These are phyloP conservation scores for Fusarium sp. DNA, from an alignment of 2,329 filamentous ascomycete genomes.

Conservation along the genomic window DNA sequence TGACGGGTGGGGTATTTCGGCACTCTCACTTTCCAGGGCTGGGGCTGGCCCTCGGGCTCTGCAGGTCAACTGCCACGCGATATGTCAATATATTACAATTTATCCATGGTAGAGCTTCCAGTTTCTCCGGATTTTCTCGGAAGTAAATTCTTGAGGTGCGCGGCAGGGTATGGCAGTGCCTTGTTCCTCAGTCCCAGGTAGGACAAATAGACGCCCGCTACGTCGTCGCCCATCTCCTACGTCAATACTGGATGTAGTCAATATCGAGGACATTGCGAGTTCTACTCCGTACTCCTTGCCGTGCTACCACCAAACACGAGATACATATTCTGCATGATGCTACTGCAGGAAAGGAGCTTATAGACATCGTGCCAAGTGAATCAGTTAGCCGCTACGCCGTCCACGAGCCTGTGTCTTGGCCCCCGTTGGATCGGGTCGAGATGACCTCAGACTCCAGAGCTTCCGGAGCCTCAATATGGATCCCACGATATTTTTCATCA, in stretches of 20 bases:
- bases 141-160: not conserved
- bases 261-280: conserved; percentile 13
- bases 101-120: no score
- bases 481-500: not conserved
- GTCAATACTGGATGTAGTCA: conserved; percentile 13
- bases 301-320: conserved; percentile 38
- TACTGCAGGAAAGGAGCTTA: not conserved
- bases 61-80: not conserved
- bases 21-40: conserved; percentile 19
- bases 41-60: conserved; percentile 18
- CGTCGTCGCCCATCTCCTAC: conserved; percentile 10
- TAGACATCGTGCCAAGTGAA: conserved; percentile 7
- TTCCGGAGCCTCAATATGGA: conserved; percentile 24
- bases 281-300: conserved; percentile 6
- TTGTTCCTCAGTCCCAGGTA: conserved; percentile 11
- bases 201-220: conserved; percentile 26
- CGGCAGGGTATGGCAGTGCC: conserved; percentile 8
- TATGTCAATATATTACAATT: no score
- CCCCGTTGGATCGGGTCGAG: conserved; percentile 12
- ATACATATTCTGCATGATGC: not conserved
- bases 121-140: no score
- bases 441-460: conserved; percentile 4
- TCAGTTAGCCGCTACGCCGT: conserved; percentile 16
- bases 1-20: conserved; percentile 20
- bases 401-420: not conserved